A percentile compares a stretch with the other conserved stretches of the same genome.
phyloP scores from a whole-genome alignment of 768 basidiomycete genomes.

The Xerocomus brunneocitrinus region DNA sequence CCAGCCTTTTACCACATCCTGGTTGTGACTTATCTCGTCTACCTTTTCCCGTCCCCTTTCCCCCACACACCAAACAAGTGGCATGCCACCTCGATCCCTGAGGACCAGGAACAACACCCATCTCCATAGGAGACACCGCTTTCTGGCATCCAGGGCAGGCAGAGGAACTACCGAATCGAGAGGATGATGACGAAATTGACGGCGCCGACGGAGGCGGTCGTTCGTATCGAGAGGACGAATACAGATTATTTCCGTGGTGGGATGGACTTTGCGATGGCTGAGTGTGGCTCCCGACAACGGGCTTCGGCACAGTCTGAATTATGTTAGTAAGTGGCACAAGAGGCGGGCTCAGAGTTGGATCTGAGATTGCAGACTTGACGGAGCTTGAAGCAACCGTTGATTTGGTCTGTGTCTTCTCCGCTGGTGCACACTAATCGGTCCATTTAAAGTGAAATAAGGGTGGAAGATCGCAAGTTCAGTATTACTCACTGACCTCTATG shows the following conservation, averaged over 20 bases:
- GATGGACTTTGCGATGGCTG: slow-evolving; percentile 13
- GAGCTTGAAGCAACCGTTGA: slow-evolving; percentile 5
- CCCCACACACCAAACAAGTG: slow-evolving; percentile 75
- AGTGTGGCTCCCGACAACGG: not conserved
- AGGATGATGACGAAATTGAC: slow-evolving; percentile 16
- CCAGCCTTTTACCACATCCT: slow-evolving; percentile 79
- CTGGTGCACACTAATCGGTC: slow-evolving; percentile 39
- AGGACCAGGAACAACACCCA: slow-evolving; percentile 81
- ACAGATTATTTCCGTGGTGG: slow-evolving; percentile 8
- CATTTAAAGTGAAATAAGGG: slow-evolving; percentile 5
- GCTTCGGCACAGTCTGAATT: slow-evolving; percentile 8
- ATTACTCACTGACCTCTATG: slow-evolving; percentile 39
- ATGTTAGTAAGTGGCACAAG: slow-evolving; percentile 19
- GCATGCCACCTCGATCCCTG: slow-evolving; percentile 80
- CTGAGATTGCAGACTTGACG: slow-evolving; percentile 9
- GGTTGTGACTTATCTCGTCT: slow-evolving; percentile 54
- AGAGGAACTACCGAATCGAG: slow-evolving; percentile 37
- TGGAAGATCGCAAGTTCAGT: not conserved
- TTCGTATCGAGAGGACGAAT: slow-evolving; percentile 32
- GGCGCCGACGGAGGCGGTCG: slow-evolving; percentile 15
- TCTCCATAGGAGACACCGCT: slow-evolving; percentile 77
- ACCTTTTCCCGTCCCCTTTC: slow-evolving; percentile 44
- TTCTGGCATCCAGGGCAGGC: slow-evolving; percentile 73
- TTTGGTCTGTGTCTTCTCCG: slow-evolving; percentile 27
- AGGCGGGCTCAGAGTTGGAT: slow-evolving; percentile 16